A percentile compares a stretch with the other conserved stretches of the same genome.
Conservation (phyloP, 805 yeast genomes). For the Ogataea pilisensis region DNA sequence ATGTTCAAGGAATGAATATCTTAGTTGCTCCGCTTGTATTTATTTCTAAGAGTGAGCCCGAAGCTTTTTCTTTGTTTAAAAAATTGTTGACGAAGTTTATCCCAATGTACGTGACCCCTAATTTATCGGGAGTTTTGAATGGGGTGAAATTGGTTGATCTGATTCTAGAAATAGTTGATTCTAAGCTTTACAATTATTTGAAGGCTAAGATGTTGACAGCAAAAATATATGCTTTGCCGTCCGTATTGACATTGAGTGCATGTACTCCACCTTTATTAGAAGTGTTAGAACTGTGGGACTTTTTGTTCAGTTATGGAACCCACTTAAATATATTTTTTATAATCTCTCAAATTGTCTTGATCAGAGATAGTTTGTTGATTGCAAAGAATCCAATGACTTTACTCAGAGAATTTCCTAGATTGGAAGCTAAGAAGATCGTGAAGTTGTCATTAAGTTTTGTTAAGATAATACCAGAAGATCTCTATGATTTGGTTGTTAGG, state of each 20-base stretch:
- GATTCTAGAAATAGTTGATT: slow-evolving; percentile 68
- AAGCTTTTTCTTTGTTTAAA: slow-evolving; percentile 72
- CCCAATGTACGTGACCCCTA: slow-evolving; percentile 75
- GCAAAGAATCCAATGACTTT: slow-evolving; percentile 70
- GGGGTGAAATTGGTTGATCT: slow-evolving; percentile 72
- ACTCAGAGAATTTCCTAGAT: slow-evolving; percentile 64
- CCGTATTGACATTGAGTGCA: slow-evolving; percentile 79
- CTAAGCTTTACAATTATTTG: slow-evolving; percentile 56
- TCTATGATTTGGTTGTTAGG: slow-evolving; percentile 59
- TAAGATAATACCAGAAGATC: slow-evolving; percentile 62
- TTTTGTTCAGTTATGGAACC: slow-evolving; percentile 83
- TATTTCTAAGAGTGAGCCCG: slow-evolving; percentile 75
- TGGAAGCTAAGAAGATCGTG: slow-evolving; percentile 71
- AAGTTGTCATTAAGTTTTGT: slow-evolving; percentile 77
- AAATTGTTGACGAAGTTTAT: slow-evolving; percentile 58
- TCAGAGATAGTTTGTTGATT: slow-evolving; percentile 57
- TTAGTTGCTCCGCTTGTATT: slow-evolving; percentile 79
- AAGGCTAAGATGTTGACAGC: slow-evolving; percentile 69
- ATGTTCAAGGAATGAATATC: slow-evolving; percentile 93
- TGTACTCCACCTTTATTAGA: slow-evolving; percentile 83
- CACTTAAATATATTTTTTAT: slow-evolving; percentile 83
- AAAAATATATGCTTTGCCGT: slow-evolving; percentile 81
- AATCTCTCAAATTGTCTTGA: slow-evolving; percentile 74
- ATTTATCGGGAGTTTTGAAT: slow-evolving; percentile 75
- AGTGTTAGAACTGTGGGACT: slow-evolving; percentile 81